phyloP scores from a whole-genome alignment of 371 early-diverging fungal species.

The Batrachochytrium dendrobatidis region DNA sequence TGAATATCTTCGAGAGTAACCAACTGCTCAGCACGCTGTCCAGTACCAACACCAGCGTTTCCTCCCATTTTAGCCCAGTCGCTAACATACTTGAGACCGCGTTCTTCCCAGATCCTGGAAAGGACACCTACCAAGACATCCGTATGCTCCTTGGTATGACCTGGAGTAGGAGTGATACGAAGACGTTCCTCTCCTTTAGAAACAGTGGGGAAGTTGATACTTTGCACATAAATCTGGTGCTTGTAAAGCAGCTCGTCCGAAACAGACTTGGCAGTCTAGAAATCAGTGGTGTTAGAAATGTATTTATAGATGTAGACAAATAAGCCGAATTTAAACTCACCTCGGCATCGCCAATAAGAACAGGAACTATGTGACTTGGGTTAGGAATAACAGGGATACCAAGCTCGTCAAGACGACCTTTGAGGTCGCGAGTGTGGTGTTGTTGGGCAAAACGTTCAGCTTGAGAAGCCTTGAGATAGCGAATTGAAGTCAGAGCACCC shows the following conservation, averaged over 20 bases:
- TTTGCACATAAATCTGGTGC: constrained; percentile 92
- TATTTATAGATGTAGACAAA: no score
- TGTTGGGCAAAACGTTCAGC: constrained; percentile 87
- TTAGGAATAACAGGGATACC: constrained; percentile 97
- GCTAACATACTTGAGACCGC: constrained; percentile 69
- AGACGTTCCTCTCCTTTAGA: constrained; percentile 92
- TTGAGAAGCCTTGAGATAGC: constrained; percentile 75
- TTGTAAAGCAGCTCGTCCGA: constrained; percentile 83
- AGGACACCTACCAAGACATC: constrained; percentile 78
- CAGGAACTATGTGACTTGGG: constrained; percentile 97
- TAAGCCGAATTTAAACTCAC: no score
- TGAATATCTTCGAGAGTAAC: constrained; percentile 16
- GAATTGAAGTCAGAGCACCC: constrained; percentile 86
- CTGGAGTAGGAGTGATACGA: constrained; percentile 95
- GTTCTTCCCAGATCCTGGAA: constrained; percentile 76
- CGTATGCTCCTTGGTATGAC: constrained; percentile 76
- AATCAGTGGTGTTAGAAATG: no score
- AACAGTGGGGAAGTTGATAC: constrained; percentile 97
- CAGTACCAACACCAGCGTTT: constrained; percentile 76
- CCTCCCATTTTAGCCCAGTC: constrained; percentile 87
- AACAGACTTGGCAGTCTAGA: constrained; percentile 77
- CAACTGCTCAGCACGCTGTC: constrained; percentile 23
- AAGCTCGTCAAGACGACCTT: constrained; percentile 64
- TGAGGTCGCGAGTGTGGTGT: constrained; percentile 77
- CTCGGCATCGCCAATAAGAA: constrained; percentile 93